phyloP scores from a whole-genome alignment of 768 basidiomycete genomes.

The Pleurotus tuber-regium region DNA sequence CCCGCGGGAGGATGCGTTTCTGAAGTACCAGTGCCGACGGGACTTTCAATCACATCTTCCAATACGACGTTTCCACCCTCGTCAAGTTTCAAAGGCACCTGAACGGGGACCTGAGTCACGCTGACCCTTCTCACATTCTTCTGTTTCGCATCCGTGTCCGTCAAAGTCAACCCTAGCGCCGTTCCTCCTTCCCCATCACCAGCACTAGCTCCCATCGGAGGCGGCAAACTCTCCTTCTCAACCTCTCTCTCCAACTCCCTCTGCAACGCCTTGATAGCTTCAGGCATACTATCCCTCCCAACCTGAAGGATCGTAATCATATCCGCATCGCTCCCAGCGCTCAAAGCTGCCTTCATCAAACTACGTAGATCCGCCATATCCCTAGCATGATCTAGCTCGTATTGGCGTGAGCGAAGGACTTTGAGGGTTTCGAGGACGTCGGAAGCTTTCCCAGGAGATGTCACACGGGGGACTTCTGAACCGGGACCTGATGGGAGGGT shows the following conservation, averaged over 20 bases:
- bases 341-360: slow-evolving; percentile 57
- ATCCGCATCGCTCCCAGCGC: slow-evolving; percentile 56
- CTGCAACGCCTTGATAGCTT: slow-evolving; percentile 79
- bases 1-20: no score
- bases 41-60: neutral
- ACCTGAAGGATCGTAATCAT: slow-evolving; percentile 65
- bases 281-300: slow-evolving; percentile 67
- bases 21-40: neutral
- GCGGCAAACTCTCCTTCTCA: slow-evolving; percentile 20
- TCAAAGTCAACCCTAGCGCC: slow-evolving; percentile 9
- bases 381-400: slow-evolving; percentile 42
- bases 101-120: neutral
- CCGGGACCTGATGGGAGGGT: no score
- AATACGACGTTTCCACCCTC: neutral
- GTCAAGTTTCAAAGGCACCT: neutral
- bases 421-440: slow-evolving; percentile 24
- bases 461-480: no score
- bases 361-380: slow-evolving; percentile 57
- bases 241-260: slow-evolving; percentile 54
- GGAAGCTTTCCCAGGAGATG: slow-evolving; percentile 10
- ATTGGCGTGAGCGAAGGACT: slow-evolving; percentile 28
- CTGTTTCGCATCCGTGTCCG: slow-evolving; percentile 9
- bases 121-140: slow-evolving; percentile 9
- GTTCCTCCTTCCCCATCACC: neutral
- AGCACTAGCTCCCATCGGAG: neutral